These are phyloP conservation scores for Populus pruinosa DNA, from an alignment of 345 rosid species.

Conservation along the genomic window DNA sequence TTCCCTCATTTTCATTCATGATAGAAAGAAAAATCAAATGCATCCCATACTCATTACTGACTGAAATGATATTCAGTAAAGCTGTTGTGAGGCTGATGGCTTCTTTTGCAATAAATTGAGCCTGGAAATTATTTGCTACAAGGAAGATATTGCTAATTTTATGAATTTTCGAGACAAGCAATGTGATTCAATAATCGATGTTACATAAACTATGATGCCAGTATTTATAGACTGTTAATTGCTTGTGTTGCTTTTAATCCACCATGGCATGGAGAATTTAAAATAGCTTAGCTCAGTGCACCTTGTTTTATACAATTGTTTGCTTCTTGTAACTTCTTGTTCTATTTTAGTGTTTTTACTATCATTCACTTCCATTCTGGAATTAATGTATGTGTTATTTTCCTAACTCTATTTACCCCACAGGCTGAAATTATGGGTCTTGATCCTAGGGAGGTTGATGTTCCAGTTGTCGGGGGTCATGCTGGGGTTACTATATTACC, in stretches of 20 bases:
- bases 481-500: conserved; percentile 95
- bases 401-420: conserved; percentile 12
- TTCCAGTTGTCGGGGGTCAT: conserved; percentile 98
- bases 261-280: not conserved
- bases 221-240: not conserved
- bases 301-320: not conserved
- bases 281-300: not conserved
- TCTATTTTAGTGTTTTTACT: not conserved
- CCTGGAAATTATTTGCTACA: not conserved
- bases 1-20: not conserved
- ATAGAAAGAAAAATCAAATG: not conserved
- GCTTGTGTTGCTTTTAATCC: not conserved
- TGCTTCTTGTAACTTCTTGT: not conserved
- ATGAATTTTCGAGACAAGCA: not conserved
- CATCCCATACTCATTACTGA: not conserved
- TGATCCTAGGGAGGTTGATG: conserved; percentile 92
- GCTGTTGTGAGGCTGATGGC: not conserved
- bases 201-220: not conserved
- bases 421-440: conserved; percentile 97
- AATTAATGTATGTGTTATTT: not conserved
- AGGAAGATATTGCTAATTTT: not conserved
- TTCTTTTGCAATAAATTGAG: not conserved
- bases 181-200: not conserved
- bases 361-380: not conserved
- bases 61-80: not conserved